Base-by-base conservation (phyloP, 2,329 filamentous ascomycete species). In the Fusarium hostae region DNA sequence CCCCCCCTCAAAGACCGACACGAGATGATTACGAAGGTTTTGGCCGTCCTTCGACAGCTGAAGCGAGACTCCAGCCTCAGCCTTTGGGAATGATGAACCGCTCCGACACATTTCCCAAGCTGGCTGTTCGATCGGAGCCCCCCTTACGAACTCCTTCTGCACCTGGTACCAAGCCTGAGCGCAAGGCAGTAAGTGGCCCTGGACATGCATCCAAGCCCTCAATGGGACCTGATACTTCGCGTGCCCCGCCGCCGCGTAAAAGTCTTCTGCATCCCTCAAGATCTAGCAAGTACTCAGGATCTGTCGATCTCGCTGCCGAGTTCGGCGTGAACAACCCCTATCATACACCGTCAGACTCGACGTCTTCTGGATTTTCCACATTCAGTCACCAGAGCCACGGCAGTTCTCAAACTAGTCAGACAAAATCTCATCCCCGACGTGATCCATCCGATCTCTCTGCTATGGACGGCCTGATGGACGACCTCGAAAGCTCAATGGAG, bases 241-340 rank as follows among this genome's bases (percentile, higher is more conserved):
- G 87, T 35, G 80, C 82, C 9, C 87, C 87, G 5, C 87, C 87
- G 3, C 87, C 87, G 10, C 83, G 86, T 18, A 86, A 82, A 28
- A 87, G 84, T 59, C 74, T 86, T 12, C 77, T 87, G 32, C 83
- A 81, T 5, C 82, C 84, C 2, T 79, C 70, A 39, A 85, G 81
- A 24, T 76, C 79, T n/a, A 79, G 78, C 24, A 81, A 81, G 16
- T 81, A 81, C 48, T 77, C 75, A 4, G 80, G 76, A 10, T 83
- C 85, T 5, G 83, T 90, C 44, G 88, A 91, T 73, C 81, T 90
- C 11, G 87, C 86, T 3, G 85, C 84, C 35, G 89, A 90, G 63
- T 91, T 91, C 71, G 89, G 89, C 15, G 79, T 84, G 28, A 85
- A 87, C 37, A 91, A 91, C 73, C 87, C 89, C 0, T 91, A 92